A percentile compares a stretch with the other conserved stretches of the same genome.
Conservation (phyloP, 495 filamentous ascomycete genomes). For the Penicillium cataractarum region DNA sequence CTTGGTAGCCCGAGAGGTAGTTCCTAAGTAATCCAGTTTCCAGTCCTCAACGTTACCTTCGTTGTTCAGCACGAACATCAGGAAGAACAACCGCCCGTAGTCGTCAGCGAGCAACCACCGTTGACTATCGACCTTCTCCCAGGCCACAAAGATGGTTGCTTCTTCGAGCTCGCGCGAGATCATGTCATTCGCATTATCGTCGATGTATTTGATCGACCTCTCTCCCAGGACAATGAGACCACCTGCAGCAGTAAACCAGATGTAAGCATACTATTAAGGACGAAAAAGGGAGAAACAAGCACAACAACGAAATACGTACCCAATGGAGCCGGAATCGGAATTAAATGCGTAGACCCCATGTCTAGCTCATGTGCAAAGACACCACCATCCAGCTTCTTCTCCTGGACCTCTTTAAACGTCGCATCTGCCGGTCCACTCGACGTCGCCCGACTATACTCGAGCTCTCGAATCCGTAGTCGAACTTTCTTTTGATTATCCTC, state of each 20-base stretch:
- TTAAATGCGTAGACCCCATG: slow-evolving; percentile 75
- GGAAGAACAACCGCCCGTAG: slow-evolving; percentile 77
- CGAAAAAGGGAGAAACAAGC: neutral
- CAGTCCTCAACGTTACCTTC: slow-evolving; percentile 66
- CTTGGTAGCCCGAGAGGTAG: slow-evolving; percentile 71
- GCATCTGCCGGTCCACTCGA: slow-evolving; percentile 50
- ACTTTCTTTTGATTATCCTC: slow-evolving; percentile 69
- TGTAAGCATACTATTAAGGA: neutral
- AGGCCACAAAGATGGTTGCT: slow-evolving; percentile 81
- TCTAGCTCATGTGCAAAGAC: slow-evolving; percentile 64
- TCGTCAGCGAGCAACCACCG: slow-evolving; percentile 89
- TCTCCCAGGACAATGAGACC: slow-evolving; percentile 86
- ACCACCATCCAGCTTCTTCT: slow-evolving; percentile 31
- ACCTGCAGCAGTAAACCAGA: slow-evolving; percentile 41
- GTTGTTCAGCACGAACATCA: slow-evolving; percentile 71
- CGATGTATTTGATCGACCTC: slow-evolving; percentile 79
- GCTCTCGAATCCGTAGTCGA: slow-evolving; percentile 60
- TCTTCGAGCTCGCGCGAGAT: slow-evolving; percentile 65
- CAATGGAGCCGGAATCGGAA: slow-evolving; percentile 72
- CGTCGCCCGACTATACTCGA: slow-evolving; percentile 54
- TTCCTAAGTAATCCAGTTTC: slow-evolving; percentile 67
- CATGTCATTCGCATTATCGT: slow-evolving; percentile 66
- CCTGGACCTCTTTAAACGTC: slow-evolving; percentile 54
- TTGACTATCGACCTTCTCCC: slow-evolving; percentile 79
- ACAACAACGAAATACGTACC: slow-evolving; percentile 39